phyloP scores from a whole-genome alignment of 2,329 filamentous ascomycete species.

The Pestalotiopsis sp. region DNA sequence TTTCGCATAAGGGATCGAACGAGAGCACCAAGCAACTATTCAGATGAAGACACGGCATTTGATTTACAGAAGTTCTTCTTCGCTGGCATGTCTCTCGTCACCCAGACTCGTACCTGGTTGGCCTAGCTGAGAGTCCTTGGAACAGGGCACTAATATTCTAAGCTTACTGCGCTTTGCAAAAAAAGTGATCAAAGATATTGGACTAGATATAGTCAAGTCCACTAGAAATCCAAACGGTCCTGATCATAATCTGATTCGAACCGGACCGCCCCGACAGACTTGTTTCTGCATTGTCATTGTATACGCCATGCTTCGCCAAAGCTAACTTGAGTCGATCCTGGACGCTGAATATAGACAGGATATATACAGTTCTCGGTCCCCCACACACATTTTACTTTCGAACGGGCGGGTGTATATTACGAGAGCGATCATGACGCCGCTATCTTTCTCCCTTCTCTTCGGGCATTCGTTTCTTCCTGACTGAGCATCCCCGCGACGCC shows the following conservation, averaged over 20 bases:
- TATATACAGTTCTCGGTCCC: background rate
- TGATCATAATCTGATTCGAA: background rate
- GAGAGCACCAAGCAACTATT: too few relatives aligned
- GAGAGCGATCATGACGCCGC: background rate
- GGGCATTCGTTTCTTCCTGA: background rate
- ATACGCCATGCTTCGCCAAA: background rate
- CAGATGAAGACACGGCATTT: too few relatives aligned
- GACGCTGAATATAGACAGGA: background rate
- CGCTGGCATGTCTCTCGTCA: too few relatives aligned
- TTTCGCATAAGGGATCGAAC: too few relatives aligned
- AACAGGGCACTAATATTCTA: background rate
- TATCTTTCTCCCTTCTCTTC: background rate
- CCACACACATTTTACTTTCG: background rate
- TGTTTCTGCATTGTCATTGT: background rate
- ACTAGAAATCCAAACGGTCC: background rate
- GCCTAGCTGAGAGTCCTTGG: background rate
- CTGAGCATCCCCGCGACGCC: background rate
- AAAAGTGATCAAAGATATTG: background rate
- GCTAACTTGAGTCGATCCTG: background rate
- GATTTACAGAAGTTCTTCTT: too few relatives aligned
- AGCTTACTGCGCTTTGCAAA: background rate
- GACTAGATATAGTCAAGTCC: background rate
- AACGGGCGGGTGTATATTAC: background rate
- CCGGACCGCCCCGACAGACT: background rate
- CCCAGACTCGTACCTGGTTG: too few relatives aligned